A percentile compares a stretch with the other conserved stretches of the same genome.
phyloP scores from a whole-genome alignment of 306 rosid species.

The Sechiopsis laciniata region DNA sequence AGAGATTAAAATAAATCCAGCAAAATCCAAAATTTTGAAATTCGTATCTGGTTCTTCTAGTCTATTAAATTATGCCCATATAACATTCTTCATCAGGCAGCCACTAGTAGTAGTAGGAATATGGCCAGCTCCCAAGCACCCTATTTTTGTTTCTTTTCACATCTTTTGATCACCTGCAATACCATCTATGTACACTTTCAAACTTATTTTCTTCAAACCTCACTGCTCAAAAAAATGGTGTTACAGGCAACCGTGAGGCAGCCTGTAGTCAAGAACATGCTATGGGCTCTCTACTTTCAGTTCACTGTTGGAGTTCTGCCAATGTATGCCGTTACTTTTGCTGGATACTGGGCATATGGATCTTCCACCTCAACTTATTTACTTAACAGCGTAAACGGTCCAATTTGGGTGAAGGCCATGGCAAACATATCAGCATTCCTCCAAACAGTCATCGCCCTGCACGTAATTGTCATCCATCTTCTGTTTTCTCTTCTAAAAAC shows the following conservation, averaged over 20 bases:
- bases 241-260: slow-evolving; percentile 81
- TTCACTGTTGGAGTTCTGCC: slow-evolving; percentile 80
- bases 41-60: neutral
- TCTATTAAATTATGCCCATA: too few relatives aligned
- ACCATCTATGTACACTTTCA: neutral
- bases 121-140: too few relatives aligned
- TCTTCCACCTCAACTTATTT: slow-evolving; percentile 59
- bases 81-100: too few relatives aligned
- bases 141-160: too few relatives aligned
- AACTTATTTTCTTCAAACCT: neutral
- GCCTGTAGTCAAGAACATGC: slow-evolving; percentile 90
- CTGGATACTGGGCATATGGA: slow-evolving; percentile 97
- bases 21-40: neutral
- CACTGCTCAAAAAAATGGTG: slow-evolving; percentile 10
- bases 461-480: slow-evolving; percentile 44
- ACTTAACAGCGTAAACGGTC: slow-evolving; percentile 71
- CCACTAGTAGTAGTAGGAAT: too few relatives aligned
- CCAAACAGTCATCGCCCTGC: slow-evolving; percentile 83
- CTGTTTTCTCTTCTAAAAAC: slow-evolving; percentile 2
- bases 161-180: neutral
- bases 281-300: slow-evolving; percentile 78
- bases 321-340: slow-evolving; percentile 62
- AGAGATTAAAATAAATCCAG: neutral
- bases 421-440: slow-evolving; percentile 80
- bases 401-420: slow-evolving; percentile 63